Conservation (phyloP, 192 early-diverging fungal species). For the Coemansia sp. region DNA sequence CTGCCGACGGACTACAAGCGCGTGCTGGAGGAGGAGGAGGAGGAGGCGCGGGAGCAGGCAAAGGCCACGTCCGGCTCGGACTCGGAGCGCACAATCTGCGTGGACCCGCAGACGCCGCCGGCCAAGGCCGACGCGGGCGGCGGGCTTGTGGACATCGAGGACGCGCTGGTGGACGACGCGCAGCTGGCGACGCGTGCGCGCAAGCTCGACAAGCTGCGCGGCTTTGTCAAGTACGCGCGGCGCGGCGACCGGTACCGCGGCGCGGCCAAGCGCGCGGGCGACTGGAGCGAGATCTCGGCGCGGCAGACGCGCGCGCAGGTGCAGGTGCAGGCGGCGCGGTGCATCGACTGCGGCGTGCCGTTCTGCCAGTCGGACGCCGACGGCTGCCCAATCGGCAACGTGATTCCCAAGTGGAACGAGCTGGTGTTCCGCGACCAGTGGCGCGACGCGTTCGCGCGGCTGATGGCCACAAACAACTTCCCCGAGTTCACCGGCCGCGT, state of each 20-base stretch:
- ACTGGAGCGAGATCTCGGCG: constrained; percentile 95
- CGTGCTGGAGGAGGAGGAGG: constrained; percentile 65
- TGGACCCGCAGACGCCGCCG: constrained; percentile 3
- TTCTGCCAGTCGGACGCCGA: constrained; percentile 95
- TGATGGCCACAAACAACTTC: constrained; percentile 98
- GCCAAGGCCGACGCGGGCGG: constrained; percentile 56
- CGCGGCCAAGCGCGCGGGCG: constrained; percentile 70
- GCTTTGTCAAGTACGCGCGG: constrained; percentile 93
- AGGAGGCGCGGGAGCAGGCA: neutral
- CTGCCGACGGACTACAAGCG: constrained; percentile 90
- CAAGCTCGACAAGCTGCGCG: constrained; percentile 89
- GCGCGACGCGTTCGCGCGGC: constrained; percentile 88
- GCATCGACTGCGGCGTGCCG: constrained; percentile 97
- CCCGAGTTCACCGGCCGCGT: constrained; percentile 99
- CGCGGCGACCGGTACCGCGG: constrained; percentile 85
- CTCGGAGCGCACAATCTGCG: constrained; percentile 36
- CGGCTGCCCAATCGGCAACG: constrained; percentile 97
- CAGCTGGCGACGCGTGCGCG: constrained; percentile 62
- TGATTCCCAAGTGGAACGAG: constrained; percentile 99
- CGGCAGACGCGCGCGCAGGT: constrained; percentile 77
- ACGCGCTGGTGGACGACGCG: constrained; percentile 75
- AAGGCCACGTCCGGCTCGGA: constrained; percentile 9
- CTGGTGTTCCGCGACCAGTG: constrained; percentile 94
- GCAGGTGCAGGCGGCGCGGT: constrained; percentile 90
- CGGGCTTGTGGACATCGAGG: constrained; percentile 80